Percentiles rank a stretch among this genome's conserved stretches.
Evolutionary conservation across 768 basidiomycete species (phyloP).

Genomic region (Hortiboletus campestris): DNA sequence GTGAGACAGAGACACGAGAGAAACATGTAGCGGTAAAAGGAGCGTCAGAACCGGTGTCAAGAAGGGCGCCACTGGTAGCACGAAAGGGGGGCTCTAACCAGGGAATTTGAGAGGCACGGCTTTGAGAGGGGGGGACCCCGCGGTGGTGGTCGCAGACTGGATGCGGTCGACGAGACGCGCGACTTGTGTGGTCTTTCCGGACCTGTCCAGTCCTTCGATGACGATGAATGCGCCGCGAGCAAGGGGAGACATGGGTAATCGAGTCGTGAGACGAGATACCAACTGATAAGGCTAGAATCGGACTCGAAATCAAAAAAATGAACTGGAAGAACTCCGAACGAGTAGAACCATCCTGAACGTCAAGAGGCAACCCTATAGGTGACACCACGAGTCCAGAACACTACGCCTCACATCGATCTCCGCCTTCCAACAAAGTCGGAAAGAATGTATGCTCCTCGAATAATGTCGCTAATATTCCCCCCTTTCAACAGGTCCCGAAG

Average conservation of each 20-base stretch:
- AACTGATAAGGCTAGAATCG: no score
- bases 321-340: no score
- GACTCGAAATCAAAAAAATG: no score
- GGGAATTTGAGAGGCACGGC: slow-evolving; percentile 83
- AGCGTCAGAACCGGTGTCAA: neutral
- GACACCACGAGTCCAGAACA: no score
- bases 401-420: no score
- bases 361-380: no score
- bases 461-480: no score
- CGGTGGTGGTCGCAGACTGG: slow-evolving; percentile 21
- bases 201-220: slow-evolving; percentile 92
- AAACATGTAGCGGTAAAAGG: neutral
- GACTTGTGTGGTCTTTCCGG: slow-evolving; percentile 92
- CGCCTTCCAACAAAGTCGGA: no score
- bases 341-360: no score
- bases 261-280: neutral
- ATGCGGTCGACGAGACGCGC: slow-evolving; percentile 56
- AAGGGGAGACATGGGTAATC: slow-evolving; percentile 3
- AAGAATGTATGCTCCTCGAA: no score
- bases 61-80: neutral
- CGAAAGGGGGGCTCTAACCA: slow-evolving; percentile 46
- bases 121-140: neutral
- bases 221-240: slow-evolving; percentile 82
- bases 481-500: no score
- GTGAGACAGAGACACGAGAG: no score